phyloP scores from a whole-genome alignment of 2,329 filamentous ascomycete species.

The Pseudogymnoascus sp. region DNA sequence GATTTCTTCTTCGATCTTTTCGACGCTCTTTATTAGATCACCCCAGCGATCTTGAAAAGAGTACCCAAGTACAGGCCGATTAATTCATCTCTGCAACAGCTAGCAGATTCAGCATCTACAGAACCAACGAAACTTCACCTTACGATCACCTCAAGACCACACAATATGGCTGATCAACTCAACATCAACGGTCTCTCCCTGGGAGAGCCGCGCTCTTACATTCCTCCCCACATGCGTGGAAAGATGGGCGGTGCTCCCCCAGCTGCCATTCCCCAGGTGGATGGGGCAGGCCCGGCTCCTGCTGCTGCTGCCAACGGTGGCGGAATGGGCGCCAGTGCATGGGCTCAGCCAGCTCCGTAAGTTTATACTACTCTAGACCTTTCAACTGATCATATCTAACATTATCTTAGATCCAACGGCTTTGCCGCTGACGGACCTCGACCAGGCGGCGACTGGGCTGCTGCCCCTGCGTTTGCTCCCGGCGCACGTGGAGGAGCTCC shows the following conservation, averaged over 20 bases:
- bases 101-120: background rate
- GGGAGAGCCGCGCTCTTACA: constrained; percentile 61
- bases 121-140: constrained; percentile 11
- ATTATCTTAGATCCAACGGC: constrained; percentile 38
- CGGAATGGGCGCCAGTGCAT: constrained; percentile 54
- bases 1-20: constrained; percentile 19
- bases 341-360: constrained; percentile 45
- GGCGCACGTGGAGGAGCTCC: constrained; percentile 22
- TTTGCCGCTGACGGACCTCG: constrained; percentile 32
- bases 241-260: constrained; percentile 35
- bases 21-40: constrained; percentile 19
- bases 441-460: constrained; percentile 26
- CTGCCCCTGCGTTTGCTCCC: constrained; percentile 32
- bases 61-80: constrained; percentile 2
- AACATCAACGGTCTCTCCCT: constrained; percentile 72
- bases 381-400: background rate
- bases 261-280: constrained; percentile 9
- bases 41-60: constrained; percentile 19
- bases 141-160: constrained; percentile 13
- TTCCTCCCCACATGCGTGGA: constrained; percentile 73
- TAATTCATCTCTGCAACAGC: background rate
- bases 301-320: constrained; percentile 13
- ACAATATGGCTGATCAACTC: constrained; percentile 73
- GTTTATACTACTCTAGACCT: constrained; percentile 23
- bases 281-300: constrained; percentile 7